A percentile compares a stretch with the other conserved stretches of the same genome.
Evolutionary conservation across 495 filamentous ascomycete genomes (phyloP).

Genomic region (Aspergillus nanangensis): DNA sequence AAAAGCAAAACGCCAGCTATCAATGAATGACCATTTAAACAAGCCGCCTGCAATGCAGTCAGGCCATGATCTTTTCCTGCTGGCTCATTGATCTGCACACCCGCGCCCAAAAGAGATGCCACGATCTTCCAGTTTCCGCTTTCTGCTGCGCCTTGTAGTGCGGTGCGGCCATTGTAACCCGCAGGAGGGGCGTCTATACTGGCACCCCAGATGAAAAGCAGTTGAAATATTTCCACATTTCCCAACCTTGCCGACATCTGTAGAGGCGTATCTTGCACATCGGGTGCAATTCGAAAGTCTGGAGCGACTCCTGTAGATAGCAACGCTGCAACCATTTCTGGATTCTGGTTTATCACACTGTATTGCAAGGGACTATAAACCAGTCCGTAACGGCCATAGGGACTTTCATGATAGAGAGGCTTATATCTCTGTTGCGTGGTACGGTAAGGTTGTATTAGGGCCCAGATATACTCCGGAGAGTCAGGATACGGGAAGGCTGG

Average conservation of each 20-base stretch:
- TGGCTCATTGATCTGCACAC: conserved; percentile 22
- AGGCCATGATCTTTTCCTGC: conserved; percentile 18
- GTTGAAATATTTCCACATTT: conserved; percentile 11
- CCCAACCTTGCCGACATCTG: conserved; percentile 20
- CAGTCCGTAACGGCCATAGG: background rate
- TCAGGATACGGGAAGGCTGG: too few relatives aligned
- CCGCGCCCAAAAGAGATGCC: conserved; percentile 7
- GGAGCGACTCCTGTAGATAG: conserved; percentile 5
- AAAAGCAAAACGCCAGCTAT: too few relatives aligned
- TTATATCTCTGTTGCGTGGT: too few relatives aligned
- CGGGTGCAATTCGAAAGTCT: background rate
- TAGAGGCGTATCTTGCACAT: conserved; percentile 12
- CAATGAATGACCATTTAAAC: background rate
- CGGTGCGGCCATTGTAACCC: conserved; percentile 22
- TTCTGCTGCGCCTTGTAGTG: conserved; percentile 7
- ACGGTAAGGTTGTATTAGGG: too few relatives aligned
- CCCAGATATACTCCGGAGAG: too few relatives aligned
- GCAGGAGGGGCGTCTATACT: conserved; percentile 18
- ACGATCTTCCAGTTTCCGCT: conserved; percentile 11
- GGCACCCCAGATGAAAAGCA: conserved; percentile 22
- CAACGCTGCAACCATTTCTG: conserved; percentile 3
- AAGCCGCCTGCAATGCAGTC: conserved; percentile 25
- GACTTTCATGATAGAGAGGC: background rate
- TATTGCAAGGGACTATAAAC: background rate
- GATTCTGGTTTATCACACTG: conserved; percentile 4